phyloP scores from a whole-genome alignment of 441 rosid genomes.

The Arabidopsis lyrata region DNA sequence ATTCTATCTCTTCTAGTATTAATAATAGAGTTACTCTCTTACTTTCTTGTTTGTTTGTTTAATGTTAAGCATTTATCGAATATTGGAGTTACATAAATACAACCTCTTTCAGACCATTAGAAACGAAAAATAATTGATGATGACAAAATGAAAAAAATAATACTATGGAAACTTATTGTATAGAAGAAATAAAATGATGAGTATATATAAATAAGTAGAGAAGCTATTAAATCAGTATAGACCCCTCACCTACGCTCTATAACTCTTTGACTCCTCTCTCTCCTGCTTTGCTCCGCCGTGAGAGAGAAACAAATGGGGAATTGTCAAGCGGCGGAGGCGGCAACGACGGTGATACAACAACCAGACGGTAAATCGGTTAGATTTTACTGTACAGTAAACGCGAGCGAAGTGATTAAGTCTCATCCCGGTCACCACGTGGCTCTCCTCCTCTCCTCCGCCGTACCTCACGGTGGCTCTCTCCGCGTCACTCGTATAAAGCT shows the following conservation, averaged over 20 bases:
- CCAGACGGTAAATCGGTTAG: slow-evolving; percentile 44
- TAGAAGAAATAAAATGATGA: slow-evolving; percentile 11
- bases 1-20: slow-evolving; percentile 17
- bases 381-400: slow-evolving; percentile 36
- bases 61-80: not conserved
- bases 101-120: not conserved
- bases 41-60: not conserved
- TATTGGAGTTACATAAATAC: not conserved
- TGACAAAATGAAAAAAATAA: not conserved
- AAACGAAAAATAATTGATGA: not conserved
- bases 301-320: slow-evolving; percentile 39
- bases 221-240: slow-evolving; percentile 27
- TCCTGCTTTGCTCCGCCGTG: slow-evolving; percentile 41
- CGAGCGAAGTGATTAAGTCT: slow-evolving; percentile 39
- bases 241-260: not conserved
- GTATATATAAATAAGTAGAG: slow-evolving; percentile 29
- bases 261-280: slow-evolving; percentile 16
- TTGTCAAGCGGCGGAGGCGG: slow-evolving; percentile 48
- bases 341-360: slow-evolving; percentile 40
- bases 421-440: slow-evolving; percentile 46
- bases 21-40: not conserved
- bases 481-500: slow-evolving; percentile 47
- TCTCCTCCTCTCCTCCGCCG: slow-evolving; percentile 44
- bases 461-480: slow-evolving; percentile 48
- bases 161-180: not conserved